Base-by-base conservation (phyloP, 768 basidiomycete species). In the Boletus patriciae region DNA sequence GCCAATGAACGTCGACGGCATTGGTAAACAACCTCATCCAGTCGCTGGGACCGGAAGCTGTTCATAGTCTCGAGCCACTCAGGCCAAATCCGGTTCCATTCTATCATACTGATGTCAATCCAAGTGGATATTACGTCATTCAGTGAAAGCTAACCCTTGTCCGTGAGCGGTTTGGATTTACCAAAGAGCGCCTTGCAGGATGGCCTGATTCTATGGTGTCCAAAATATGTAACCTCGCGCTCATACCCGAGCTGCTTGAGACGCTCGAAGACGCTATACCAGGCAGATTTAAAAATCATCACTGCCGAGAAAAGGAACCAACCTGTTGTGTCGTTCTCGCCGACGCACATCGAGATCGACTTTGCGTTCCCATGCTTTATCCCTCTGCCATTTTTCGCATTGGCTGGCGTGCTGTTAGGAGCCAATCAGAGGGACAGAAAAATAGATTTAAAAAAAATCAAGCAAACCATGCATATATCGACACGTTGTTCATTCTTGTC, bases 71-170 rank as follows among this genome's bases (percentile, higher is more conserved):
- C 15, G 1, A n/a, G 1, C 38, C 40, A 54, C 38, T 27, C 6
- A 11, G 58, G 61, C 54, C 50, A 53, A n/a, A 51, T 27, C 8
- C n/a, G 42, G 9, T 59, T 31, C 62, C 62, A 63, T 50, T 59
- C 62, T 63, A 27, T 13, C 1, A 12, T 10, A 11, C 12, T 18
- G 7, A 42, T 2, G 25, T 57, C 13, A n/a, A 11, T 11, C 19
- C 4, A 3, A 37, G 19, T 34, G 16, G 0, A n/a, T 18, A 5
- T 19, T 15, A 27, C 18, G 23, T 54, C 34, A 29, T 36, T 27
- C 15, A 5, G 37, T 6, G 19, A 19, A 37, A 37, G 6, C 33
- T n/a, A 6, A 59, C 62, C 61, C 38, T 29, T 45, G 41, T 63
- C 40, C 7, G 52, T 52, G 5, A 63, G 52, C 2, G 53, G 46